These are phyloP conservation scores for Pezizomycotina sp. DNA, from an alignment of 2,329 filamentous ascomycete genomes.

Conservation along the genomic window DNA sequence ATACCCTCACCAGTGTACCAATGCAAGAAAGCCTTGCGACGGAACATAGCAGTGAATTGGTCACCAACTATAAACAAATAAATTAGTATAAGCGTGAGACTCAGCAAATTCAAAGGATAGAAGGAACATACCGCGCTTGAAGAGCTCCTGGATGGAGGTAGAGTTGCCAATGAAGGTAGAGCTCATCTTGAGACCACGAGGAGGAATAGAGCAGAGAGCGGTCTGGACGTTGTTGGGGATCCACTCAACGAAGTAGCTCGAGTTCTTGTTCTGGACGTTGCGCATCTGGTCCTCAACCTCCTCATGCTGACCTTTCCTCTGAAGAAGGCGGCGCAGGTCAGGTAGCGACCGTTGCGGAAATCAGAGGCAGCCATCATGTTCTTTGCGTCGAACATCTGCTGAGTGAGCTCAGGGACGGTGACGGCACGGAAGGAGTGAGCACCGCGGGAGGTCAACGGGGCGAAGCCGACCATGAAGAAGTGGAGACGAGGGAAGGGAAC, in stretches of 20 bases:
- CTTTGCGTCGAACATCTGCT: conserved; percentile 99
- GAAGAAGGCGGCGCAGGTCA: conserved; percentile 99
- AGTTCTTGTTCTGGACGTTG: conserved; percentile 99
- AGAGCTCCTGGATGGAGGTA: conserved; percentile 98
- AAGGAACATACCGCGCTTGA: conserved; percentile 55
- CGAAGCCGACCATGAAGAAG: conserved; percentile 99
- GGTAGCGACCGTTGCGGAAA: conserved; percentile 98
- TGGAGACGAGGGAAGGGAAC: conserved; percentile 99
- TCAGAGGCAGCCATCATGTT: conserved; percentile 99
- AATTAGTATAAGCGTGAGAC: conserved; percentile 7
- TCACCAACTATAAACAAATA: conserved; percentile 51
- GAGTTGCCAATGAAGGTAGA: conserved; percentile 99
- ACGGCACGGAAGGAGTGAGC: conserved; percentile 94
- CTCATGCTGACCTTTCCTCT: conserved; percentile 99
- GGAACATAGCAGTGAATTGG: conserved; percentile 99
- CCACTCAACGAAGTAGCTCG: conserved; percentile 99
- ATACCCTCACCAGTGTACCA: conserved; percentile 99
- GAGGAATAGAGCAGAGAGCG: conserved; percentile 95
- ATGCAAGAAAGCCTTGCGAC: conserved; percentile 99
- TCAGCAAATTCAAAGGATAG: background rate
- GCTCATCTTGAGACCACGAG: conserved; percentile 96
- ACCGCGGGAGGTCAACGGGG: conserved; percentile 84
- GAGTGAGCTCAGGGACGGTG: conserved; percentile 92
- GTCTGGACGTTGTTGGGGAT: conserved; percentile 99
- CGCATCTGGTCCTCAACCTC: conserved; percentile 99